A percentile compares a stretch with the other conserved stretches of the same genome.
Evolutionary conservation across 75 land plant species (phyloP).

Genomic region (Picea sitchensis): DNA sequence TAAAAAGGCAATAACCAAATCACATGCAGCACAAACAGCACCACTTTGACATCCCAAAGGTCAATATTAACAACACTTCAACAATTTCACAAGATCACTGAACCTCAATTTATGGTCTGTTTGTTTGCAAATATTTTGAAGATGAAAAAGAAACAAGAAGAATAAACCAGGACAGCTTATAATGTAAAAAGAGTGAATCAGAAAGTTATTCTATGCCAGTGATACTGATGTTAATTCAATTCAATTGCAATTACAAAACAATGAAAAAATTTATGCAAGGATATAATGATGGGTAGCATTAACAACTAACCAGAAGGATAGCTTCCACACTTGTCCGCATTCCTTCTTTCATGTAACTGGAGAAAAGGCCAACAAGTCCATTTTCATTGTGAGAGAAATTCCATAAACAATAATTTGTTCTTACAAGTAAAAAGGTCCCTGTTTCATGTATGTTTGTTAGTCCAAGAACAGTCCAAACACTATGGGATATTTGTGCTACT

Average conservation of each 20-base stretch:
- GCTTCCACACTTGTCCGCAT: constrained; percentile 98
- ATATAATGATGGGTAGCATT: not conserved
- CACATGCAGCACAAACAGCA: not conserved
- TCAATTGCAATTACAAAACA: not conserved
- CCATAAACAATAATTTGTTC: not conserved
- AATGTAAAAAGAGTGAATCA: not conserved
- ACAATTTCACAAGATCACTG: not conserved
- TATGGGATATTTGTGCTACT: not conserved
- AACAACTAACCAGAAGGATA: constrained; percentile 74
- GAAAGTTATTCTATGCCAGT: not conserved
- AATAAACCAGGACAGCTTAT: not conserved
- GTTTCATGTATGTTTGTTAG: no score
- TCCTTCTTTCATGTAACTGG: constrained; percentile 97
- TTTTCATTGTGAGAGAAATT: not conserved
- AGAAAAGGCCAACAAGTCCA: not conserved
- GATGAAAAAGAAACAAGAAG: not conserved
- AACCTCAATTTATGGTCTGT: not conserved
- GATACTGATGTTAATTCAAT: no score
- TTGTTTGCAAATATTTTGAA: not conserved
- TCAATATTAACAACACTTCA: not conserved
- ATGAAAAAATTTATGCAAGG: not conserved
- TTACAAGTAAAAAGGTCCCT: no score
- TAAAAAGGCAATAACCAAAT: not conserved
- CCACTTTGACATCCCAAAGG: not conserved
- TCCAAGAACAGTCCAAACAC: not conserved